Conservation (phyloP, 371 early-diverging fungal genomes). For the Lichtheimia corymbifera region DNA sequence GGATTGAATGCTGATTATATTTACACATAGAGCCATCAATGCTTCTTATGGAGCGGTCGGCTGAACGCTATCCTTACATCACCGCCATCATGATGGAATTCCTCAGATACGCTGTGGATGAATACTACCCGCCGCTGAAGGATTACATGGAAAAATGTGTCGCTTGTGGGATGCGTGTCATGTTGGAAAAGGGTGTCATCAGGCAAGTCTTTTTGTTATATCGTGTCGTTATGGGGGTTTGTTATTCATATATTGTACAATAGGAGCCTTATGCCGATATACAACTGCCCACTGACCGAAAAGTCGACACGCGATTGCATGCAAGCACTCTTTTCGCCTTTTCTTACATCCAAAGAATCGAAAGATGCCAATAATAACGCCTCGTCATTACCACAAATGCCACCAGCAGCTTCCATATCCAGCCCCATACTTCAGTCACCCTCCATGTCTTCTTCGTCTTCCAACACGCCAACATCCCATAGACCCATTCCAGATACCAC, state of each 20-base stretch:
- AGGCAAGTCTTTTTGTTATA: constrained; percentile 13
- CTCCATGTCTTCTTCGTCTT: background rate
- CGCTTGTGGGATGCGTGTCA: constrained; percentile 54
- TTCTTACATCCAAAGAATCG: constrained; percentile 12
- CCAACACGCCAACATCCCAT: background rate
- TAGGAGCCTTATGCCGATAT: constrained; percentile 37
- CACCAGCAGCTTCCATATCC: background rate
- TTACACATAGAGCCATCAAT: constrained; percentile 65
- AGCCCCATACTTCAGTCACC: constrained; percentile 17
- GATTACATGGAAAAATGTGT: constrained; percentile 54
- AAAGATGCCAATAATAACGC: background rate
- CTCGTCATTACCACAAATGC: background rate
- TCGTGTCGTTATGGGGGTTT: background rate
- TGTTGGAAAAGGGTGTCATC: constrained; percentile 69
- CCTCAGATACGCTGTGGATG: constrained; percentile 55
- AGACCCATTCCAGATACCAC: background rate
- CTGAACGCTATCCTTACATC: constrained; percentile 66
- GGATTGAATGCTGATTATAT: background rate
- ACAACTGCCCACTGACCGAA: constrained; percentile 33
- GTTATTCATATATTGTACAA: background rate
- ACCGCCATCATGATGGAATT: constrained; percentile 70
- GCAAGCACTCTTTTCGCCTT: constrained; percentile 32
- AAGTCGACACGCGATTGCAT: constrained; percentile 27
- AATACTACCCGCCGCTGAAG: constrained; percentile 59
- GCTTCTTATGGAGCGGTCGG: constrained; percentile 70